Base-by-base conservation (phyloP, 2,329 filamentous ascomycete species). In the Cladophialophora yegresii region DNA sequence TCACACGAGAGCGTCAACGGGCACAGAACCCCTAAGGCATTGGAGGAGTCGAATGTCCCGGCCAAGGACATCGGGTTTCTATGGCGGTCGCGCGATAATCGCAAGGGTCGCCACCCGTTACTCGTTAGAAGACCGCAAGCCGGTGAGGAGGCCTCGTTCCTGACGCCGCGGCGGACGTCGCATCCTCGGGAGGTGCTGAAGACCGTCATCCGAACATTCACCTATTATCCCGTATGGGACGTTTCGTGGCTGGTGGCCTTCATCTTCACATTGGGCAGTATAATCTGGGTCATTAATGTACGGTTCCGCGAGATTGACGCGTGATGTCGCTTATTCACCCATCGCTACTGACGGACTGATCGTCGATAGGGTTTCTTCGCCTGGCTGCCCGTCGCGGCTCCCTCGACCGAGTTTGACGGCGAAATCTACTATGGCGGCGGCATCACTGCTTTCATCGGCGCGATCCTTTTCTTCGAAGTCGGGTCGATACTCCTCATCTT, bases 401-500 rank as follows among this genome's bases (percentile, higher is more conserved):
- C 87, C 0, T 77, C 66, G 1, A 67, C 68, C 7, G 63, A 67
- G 20, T 69, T 69, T 50, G 40, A 75, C 0, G 79, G 79, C 32
- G 87, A 89, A 73, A 75, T 77, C 0, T 66, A 78, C 7, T 77
- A 78, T 67, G 87, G 79, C 0, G 87, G 85, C 3, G 88, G 87
- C 1, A 80, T 88, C 23, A 85, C 84, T 0, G 86, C 85, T 0
- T 85, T 89, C 70, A 80, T 90, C n/a, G 88, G 88, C 3, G 87
- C 87, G 0, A 88, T 85, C 0, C 76, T 90, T 6, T 90, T 91
- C 72, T 90, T 91, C 72, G 86, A 88, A 69, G 60, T 87, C 3
- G 87, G 87, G 0, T 86, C 84, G 40, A 71, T 89, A 1, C 74
- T 90, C 1, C 78, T 90, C 28, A 79, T 90, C 74, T 76, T 89